Conservation (phyloP, 805 yeast genomes). For the Nakazawaea holstii region DNA sequence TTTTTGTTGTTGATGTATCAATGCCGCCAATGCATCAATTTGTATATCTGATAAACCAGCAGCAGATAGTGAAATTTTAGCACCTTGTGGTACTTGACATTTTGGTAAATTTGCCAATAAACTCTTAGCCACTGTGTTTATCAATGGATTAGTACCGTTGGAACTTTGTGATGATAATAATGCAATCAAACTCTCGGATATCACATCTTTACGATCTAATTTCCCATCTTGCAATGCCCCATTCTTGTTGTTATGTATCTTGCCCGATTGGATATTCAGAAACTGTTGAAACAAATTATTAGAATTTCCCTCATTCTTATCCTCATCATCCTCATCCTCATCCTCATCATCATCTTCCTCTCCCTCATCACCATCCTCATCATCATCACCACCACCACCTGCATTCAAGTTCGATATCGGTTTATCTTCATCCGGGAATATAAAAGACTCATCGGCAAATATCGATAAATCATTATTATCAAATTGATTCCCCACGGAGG, state of each 20-base stretch:
- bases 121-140: not conserved
- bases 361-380: slow-evolving; percentile 13
- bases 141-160: not conserved
- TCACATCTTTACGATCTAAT: not conserved
- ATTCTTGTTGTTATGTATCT: slow-evolving; percentile 16
- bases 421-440: slow-evolving; percentile 79
- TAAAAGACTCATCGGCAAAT: slow-evolving; percentile 75
- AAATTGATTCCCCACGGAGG: slow-evolving; percentile 42
- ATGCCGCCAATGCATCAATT: slow-evolving; percentile 65
- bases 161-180: slow-evolving; percentile 1
- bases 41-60: slow-evolving; percentile 67
- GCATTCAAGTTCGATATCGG: slow-evolving; percentile 24
- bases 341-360: slow-evolving; percentile 15
- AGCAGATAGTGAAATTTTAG: slow-evolving; percentile 52
- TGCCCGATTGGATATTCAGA: not conserved
- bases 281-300: not conserved
- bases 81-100: slow-evolving; percentile 71
- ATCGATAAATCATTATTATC: slow-evolving; percentile 68
- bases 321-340: slow-evolving; percentile 4
- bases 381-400: slow-evolving; percentile 12
- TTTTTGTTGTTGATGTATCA: slow-evolving; percentile 58
- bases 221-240: slow-evolving; percentile 16
- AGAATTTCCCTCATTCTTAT: not conserved
- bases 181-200: not conserved
- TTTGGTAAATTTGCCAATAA: slow-evolving; percentile 40